A percentile compares a stretch with the other conserved stretches of the same genome.
phyloP scores from a whole-genome alignment of 2,329 filamentous ascomycete genomes.

The Cercospora zeina region DNA sequence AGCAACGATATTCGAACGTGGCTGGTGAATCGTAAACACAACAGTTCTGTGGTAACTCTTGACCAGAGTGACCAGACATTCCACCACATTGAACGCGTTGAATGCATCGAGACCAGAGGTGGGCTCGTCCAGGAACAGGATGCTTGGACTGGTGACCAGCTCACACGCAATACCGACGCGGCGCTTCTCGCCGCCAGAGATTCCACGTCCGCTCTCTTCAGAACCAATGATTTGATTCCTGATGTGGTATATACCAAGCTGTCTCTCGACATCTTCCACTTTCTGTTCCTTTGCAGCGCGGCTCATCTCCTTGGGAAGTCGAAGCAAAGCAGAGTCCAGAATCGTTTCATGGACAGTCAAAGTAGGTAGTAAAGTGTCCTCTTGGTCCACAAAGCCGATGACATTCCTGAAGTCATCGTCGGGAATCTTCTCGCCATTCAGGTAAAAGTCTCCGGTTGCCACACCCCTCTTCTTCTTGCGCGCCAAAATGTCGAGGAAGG shows the following conservation, averaged over 20 bases:
- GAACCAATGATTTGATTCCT: slow-evolving; percentile 94
- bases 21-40: slow-evolving; percentile 97
- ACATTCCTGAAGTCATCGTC: slow-evolving; percentile 87
- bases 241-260: slow-evolving; percentile 92
- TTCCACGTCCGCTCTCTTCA: slow-evolving; percentile 91
- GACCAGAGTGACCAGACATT: slow-evolving; percentile 89
- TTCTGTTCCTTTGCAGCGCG: slow-evolving; percentile 82
- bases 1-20: slow-evolving; percentile 95
- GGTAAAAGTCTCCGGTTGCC: slow-evolving; percentile 77
- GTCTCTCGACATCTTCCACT: slow-evolving; percentile 89
- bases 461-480: slow-evolving; percentile 92
- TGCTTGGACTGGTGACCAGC: slow-evolving; percentile 93
- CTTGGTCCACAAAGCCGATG: slow-evolving; percentile 95
- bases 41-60: slow-evolving; percentile 97
- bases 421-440: slow-evolving; percentile 87
- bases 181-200: slow-evolving; percentile 95
- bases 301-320: slow-evolving; percentile 91
- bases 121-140: slow-evolving; percentile 94
- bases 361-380: slow-evolving; percentile 94
- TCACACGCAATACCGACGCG: slow-evolving; percentile 97
- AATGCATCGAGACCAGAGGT: slow-evolving; percentile 94
- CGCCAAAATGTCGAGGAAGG: slow-evolving; percentile 91
- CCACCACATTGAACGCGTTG: slow-evolving; percentile 97
- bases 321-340: slow-evolving; percentile 84
- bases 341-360: slow-evolving; percentile 98